Percentiles rank a stretch among this genome's conserved stretches.
These are phyloP conservation scores for Neonectria ditissima DNA, from an alignment of 2,329 filamentous ascomycete genomes.

Conservation along the genomic window DNA sequence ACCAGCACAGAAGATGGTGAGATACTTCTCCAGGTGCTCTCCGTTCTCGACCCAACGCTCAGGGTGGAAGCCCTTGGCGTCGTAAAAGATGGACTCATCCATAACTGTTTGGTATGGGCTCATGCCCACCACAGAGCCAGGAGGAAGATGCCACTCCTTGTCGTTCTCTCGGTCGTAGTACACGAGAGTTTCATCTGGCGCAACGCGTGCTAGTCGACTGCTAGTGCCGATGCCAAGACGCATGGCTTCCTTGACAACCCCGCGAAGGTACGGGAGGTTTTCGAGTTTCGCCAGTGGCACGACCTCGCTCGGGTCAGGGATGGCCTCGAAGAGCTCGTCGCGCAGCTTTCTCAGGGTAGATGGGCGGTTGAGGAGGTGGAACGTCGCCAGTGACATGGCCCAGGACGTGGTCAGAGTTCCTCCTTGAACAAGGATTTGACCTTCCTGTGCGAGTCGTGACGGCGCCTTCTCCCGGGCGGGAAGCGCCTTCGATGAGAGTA, in stretches of 20 bases:
- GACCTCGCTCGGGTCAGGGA: slow-evolving; percentile 47
- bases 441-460: slow-evolving; percentile 52
- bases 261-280: slow-evolving; percentile 58
- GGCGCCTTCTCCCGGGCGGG: slow-evolving; percentile 51
- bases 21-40: slow-evolving; percentile 49
- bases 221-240: slow-evolving; percentile 61
- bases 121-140: slow-evolving; percentile 53
- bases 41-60: slow-evolving; percentile 53
- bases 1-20: slow-evolving; percentile 52
- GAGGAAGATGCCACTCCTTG: slow-evolving; percentile 47
- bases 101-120: slow-evolving; percentile 52
- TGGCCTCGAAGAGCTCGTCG: slow-evolving; percentile 51
- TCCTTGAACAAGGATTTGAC: slow-evolving; percentile 52
- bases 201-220: slow-evolving; percentile 61
- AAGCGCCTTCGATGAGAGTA: slow-evolving; percentile 48
- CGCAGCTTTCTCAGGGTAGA: slow-evolving; percentile 47
- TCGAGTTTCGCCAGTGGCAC: slow-evolving; percentile 48
- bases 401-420: slow-evolving; percentile 57
- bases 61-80: slow-evolving; percentile 49
- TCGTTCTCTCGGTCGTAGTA: slow-evolving; percentile 45
- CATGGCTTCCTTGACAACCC: slow-evolving; percentile 64
- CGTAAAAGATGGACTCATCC: slow-evolving; percentile 49
- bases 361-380: slow-evolving; percentile 51
- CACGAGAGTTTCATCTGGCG: slow-evolving; percentile 52
- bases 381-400: slow-evolving; percentile 50